A percentile compares a stretch with the other conserved stretches of the same genome.
Conservation (phyloP, 768 basidiomycete species). For the Tulasnella sp. region DNA sequence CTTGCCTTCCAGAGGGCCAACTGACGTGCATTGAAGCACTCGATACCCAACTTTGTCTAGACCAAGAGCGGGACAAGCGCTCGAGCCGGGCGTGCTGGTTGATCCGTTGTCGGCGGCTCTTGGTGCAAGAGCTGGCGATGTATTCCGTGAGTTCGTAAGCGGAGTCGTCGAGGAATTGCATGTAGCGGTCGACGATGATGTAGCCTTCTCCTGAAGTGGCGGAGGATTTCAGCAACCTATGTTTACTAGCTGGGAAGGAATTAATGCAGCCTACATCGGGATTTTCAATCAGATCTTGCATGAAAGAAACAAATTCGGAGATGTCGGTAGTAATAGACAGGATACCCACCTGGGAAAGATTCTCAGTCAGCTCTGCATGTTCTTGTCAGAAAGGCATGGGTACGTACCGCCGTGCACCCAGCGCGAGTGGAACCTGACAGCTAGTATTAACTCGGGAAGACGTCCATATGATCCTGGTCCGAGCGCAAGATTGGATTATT, state of each 20-base stretch:
- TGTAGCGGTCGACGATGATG: constrained; percentile 91
- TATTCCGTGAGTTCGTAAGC: constrained; percentile 52
- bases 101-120: constrained; percentile 91
- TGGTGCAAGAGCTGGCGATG: constrained; percentile 64
- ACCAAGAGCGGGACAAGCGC: constrained; percentile 86
- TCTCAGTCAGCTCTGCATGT: neutral
- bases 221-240: constrained; percentile 16
- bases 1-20: constrained; percentile 81
- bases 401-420: constrained; percentile 89
- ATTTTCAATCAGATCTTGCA: constrained; percentile 94
- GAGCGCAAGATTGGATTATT: constrained; percentile 95
- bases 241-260: no score
- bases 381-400: neutral
- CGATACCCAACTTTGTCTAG: constrained; percentile 96
- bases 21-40: constrained; percentile 92
- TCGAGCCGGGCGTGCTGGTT: constrained; percentile 99
- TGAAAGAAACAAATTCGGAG: constrained; percentile 95
- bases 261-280: constrained; percentile 47
- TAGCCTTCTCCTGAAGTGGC: constrained; percentile 63
- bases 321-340: constrained; percentile 96
- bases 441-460: constrained; percentile 97
- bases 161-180: constrained; percentile 82
- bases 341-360: constrained; percentile 71
- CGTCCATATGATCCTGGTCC: constrained; percentile 97
- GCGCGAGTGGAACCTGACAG: constrained; percentile 97